Evolutionary conservation across 768 basidiomycete genomes (phyloP).

Genomic region (Atractiella rhizophila): DNA sequence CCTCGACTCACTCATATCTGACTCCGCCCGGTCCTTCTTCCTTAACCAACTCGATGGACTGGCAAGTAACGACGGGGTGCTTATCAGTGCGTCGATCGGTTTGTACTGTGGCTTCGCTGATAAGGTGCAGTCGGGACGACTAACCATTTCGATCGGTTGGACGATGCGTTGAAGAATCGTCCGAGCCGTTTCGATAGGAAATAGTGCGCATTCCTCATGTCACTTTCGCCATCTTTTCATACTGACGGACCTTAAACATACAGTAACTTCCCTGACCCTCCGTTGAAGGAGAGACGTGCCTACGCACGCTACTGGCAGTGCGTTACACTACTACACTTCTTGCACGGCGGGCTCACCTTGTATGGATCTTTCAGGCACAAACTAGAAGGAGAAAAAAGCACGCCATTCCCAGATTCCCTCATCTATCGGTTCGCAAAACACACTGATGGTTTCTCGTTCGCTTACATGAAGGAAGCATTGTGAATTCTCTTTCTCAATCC

Average conservation of each 20-base stretch:
- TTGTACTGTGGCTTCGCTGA: not conserved
- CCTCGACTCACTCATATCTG: constrained; percentile 54
- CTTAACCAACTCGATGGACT: constrained; percentile 57
- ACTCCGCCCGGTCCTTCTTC: constrained; percentile 59
- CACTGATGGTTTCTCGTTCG: constrained; percentile 53
- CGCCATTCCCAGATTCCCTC: constrained; percentile 43
- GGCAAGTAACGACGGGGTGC: constrained; percentile 50
- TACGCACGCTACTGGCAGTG: constrained; percentile 64
- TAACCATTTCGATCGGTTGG: constrained; percentile 58
- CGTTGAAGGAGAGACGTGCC: constrained; percentile 34
- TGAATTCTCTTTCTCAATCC: constrained; percentile 24
- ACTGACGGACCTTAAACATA: constrained; percentile 1
- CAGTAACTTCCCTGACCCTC: constrained; percentile 50
- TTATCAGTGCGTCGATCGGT: too few relatives aligned
- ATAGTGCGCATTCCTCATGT: constrained; percentile 32
- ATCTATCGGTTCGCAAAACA: constrained; percentile 33
- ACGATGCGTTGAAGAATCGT: constrained; percentile 50
- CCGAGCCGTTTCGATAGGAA: constrained; percentile 48
- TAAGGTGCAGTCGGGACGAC: constrained; percentile 30
- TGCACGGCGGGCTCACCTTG: too few relatives aligned
- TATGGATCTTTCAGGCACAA: too few relatives aligned
- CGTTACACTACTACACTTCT: too few relatives aligned
- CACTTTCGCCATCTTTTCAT: not conserved
- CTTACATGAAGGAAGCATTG: constrained; percentile 76
- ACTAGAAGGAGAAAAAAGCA: constrained; percentile 34